Evolutionary conservation across 208 protist genomes (phyloP).

Genomic region (Leptomonas pyrrhocoris): DNA sequence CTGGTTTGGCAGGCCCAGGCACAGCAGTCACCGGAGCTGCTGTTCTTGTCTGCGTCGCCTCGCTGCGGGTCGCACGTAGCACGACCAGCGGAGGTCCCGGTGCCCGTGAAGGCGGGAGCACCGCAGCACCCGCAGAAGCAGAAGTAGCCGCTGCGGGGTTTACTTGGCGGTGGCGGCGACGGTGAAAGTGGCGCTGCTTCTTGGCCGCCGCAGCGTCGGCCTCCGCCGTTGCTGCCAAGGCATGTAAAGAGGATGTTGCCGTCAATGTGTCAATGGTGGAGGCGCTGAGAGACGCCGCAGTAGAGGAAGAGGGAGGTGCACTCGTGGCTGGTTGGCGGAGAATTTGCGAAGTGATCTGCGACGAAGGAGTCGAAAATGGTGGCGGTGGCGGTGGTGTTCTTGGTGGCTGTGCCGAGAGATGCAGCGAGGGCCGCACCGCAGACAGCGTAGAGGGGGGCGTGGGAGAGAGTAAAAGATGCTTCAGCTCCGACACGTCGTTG

Average conservation of each 20-base stretch:
- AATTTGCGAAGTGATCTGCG: background rate
- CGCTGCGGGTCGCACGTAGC: slow-evolving; percentile 9
- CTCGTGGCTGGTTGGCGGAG: background rate
- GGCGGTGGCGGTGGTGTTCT: background rate
- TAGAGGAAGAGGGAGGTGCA: background rate
- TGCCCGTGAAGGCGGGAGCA: background rate
- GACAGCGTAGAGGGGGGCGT: background rate
- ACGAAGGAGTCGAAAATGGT: background rate
- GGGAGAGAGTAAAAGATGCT: slow-evolving; percentile 1
- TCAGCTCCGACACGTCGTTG: background rate
- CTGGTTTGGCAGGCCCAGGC: background rate
- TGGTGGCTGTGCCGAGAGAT: background rate
- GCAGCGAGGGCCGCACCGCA: background rate
- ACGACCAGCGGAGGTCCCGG: background rate
- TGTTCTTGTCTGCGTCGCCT: slow-evolving; percentile 13
- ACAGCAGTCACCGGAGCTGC: background rate
- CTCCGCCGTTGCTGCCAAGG: background rate
- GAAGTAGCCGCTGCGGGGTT: background rate
- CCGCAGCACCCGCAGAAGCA: background rate
- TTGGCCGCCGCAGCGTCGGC: background rate
- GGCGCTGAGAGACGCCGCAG: slow-evolving; percentile 3
- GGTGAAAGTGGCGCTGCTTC: background rate
- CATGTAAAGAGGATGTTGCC: background rate
- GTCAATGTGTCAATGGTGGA: slow-evolving; percentile 9
- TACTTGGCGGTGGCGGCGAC: background rate